Conservation (phyloP, 805 yeast genomes). For the Ogataea naganishii region DNA sequence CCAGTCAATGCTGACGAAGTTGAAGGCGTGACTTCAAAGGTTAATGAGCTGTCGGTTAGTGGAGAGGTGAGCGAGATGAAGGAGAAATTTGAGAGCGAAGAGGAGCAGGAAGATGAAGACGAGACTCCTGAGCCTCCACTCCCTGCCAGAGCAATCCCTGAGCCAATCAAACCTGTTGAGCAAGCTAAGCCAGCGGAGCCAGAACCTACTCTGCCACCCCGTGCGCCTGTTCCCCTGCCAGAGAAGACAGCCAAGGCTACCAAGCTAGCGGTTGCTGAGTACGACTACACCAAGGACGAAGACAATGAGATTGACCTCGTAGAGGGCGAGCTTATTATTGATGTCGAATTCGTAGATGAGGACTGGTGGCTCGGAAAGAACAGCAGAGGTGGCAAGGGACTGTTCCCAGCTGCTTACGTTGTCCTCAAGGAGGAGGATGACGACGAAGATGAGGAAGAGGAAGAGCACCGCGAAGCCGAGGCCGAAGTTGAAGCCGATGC, state of each 20-base stretch:
- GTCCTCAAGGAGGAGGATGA: conserved; percentile 21
- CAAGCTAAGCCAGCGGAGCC: conserved; percentile 17
- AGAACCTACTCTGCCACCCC: conserved; percentile 12
- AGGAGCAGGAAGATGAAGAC: conserved; percentile 12
- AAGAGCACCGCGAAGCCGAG: conserved; percentile 5
- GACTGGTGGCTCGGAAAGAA: conserved; percentile 56
- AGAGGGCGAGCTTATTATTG: conserved; percentile 61
- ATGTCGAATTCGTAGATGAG: conserved; percentile 61
- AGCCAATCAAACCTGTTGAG: conserved; percentile 3
- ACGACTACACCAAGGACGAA: conserved; percentile 69
- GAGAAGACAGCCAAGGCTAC: conserved; percentile 7
- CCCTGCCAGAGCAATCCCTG: conserved; percentile 4
- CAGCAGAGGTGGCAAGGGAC: conserved; percentile 36
- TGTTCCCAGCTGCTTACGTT: conserved; percentile 52
- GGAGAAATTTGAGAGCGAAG: conserved; percentile 13
- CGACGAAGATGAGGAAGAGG: conserved; percentile 7
- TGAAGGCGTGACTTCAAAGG: conserved; percentile 19
- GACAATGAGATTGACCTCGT: conserved; percentile 62
- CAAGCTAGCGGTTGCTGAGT: conserved; percentile 65
- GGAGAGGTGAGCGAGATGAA: conserved; percentile 11
- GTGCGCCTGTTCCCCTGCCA: conserved; percentile 13
- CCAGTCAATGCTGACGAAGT: conserved; percentile 18
- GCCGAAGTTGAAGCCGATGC: conserved; percentile 13
- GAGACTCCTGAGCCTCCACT: conserved; percentile 20
- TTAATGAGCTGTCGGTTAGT: conserved; percentile 23